phyloP scores from a whole-genome alignment of 345 rosid species.

The Durio zibethinus region DNA sequence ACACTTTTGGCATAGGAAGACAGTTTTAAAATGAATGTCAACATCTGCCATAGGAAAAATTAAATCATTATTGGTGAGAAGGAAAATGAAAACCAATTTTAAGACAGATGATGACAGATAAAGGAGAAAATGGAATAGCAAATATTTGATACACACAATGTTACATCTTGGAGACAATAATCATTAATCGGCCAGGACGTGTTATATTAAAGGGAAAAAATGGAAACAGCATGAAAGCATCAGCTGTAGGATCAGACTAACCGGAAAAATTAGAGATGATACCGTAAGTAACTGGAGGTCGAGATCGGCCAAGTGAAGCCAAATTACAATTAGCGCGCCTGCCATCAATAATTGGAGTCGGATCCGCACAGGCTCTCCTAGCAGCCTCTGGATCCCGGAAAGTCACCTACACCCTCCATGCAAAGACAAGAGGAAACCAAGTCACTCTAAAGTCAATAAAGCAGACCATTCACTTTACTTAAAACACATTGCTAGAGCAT shows the following conservation, averaged over 20 bases:
- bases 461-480: not conserved
- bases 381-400: constrained; percentile 96
- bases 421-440: constrained; percentile 37
- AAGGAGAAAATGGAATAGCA: not conserved
- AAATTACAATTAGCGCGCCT: constrained; percentile 94
- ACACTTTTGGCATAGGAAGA: not conserved
- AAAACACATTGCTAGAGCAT: constrained; percentile 15
- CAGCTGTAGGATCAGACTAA: constrained; percentile 24
- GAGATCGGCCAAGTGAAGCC: constrained; percentile 88
- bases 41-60: not conserved
- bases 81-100: not conserved
- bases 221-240: not conserved
- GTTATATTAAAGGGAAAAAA: not conserved
- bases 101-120: not conserved
- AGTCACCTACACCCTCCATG: constrained; percentile 92
- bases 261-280: constrained; percentile 30
- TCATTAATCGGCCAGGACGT: not conserved
- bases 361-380: constrained; percentile 87
- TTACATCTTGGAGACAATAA: not conserved
- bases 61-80: not conserved
- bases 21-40: not conserved
- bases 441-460: constrained; percentile 36
- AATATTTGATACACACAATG: not conserved
- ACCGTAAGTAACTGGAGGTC: constrained; percentile 58
- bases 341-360: constrained; percentile 85